phyloP scores from a whole-genome alignment of 352 stramenopile genomes.

The Blastocystis sp. region DNA sequence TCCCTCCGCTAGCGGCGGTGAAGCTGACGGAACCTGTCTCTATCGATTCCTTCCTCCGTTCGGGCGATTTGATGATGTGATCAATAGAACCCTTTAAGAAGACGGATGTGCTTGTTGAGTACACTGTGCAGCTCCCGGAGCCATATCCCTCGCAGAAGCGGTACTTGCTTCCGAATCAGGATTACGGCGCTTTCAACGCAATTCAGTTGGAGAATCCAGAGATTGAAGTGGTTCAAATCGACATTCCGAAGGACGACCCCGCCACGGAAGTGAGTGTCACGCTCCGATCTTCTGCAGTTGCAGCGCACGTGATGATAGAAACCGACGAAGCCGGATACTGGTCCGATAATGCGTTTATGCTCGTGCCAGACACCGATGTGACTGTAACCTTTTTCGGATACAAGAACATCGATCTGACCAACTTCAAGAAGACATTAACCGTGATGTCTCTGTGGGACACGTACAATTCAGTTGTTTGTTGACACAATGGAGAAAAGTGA shows the following conservation, averaged over 20 bases:
- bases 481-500: neutral
- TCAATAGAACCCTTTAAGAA: neutral
- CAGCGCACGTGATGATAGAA: slow-evolving; percentile 71
- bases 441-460: slow-evolving; percentile 71
- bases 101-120: neutral
- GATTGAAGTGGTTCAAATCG: neutral
- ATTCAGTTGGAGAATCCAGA: neutral
- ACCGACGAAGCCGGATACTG: slow-evolving; percentile 65
- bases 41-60: neutral
- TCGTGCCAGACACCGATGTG: slow-evolving; percentile 66
- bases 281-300: slow-evolving; percentile 63
- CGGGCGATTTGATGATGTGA: neutral
- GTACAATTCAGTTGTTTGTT: slow-evolving; percentile 49
- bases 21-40: neutral
- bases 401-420: slow-evolving; percentile 58
- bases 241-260: neutral
- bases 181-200: slow-evolving; percentile 2
- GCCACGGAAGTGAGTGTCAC: neutral
- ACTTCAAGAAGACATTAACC: slow-evolving; percentile 61
- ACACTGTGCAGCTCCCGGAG: neutral
- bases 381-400: slow-evolving; percentile 63
- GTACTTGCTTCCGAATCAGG: slow-evolving; percentile 31
- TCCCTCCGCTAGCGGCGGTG: neutral
- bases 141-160: slow-evolving; percentile 16
- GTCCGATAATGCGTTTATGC: slow-evolving; percentile 69